Conservation (phyloP, 345 rosid species). For the Arabidopsis thaliana region TAIR10.1 NC_003071.7:4096501-4097000, state of each 20-base stretch:
- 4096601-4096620: neutral
- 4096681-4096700: slow-evolving; percentile 66
- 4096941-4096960: neutral
- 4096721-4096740: slow-evolving; percentile 55
- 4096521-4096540: slow-evolving; percentile 46
- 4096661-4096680: slow-evolving; percentile 71
- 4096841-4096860: slow-evolving; percentile 42
- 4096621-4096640: slow-evolving; percentile 53
- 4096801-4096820: slow-evolving; percentile 32
- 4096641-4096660: slow-evolving; percentile 63
- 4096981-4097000: neutral
- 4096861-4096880: slow-evolving; percentile 77
- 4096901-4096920: slow-evolving; percentile 66
- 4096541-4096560: slow-evolving; percentile 20
- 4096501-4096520: slow-evolving; percentile 67
- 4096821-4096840: slow-evolving; percentile 27
- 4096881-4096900: slow-evolving; percentile 68
- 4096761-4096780: slow-evolving; percentile 33
- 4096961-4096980: neutral
- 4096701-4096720: slow-evolving; percentile 62
- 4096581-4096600: neutral
- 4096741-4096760: slow-evolving; percentile 35
- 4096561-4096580: neutral
- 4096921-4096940: slow-evolving; percentile 13
- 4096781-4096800: slow-evolving; percentile 24